Evolutionary conservation across 2,329 filamentous ascomycete genomes (phyloP), one percentile per base, ranked within the genome.

Genomic region (Trichoderma guizhouense): DNA sequence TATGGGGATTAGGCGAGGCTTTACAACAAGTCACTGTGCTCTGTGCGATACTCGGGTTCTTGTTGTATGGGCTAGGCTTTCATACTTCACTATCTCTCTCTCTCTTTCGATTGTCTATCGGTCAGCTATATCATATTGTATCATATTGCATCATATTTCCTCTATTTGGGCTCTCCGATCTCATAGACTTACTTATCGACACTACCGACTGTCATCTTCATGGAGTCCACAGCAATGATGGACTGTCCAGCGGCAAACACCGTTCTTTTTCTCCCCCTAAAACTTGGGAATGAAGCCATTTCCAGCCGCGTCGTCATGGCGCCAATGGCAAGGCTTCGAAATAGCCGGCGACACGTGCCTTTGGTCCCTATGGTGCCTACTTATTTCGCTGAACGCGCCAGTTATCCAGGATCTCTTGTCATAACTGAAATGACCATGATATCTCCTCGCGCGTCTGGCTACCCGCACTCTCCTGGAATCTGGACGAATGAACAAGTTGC

Each of bases 261-360:
- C 1, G 61, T 63, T 36, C 24, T 47, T 1, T 63, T 47, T 39
- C 21, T 15, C 36, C 61, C 61, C 5, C 26, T 47, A 26, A 47
- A 63, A 30, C 43, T 63, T 39, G 61, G 61, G 36, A 63, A 47
- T 21, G 36, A 5, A 1, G 4, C 21, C 24, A 47, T 47, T 43
- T 63, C 61, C 24, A 47, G 36, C 7, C 34, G 61, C 5, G 32
- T 63, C 11, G 6, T 63, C 36, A 63, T 63, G 61, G 61, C 61
- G 8, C 61, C 61, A n/a, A 63, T 63, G 61, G 14, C 61, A 39
- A 63, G 61, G 11, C 61, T 63, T 63, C 61, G 61, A 47, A 63
- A 63, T 28, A 47, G 61, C 26, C 36, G 61, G 36, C 36, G 18
- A 14, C 61, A 63, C 3, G 36, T 63, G 0, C 61, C 61, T 2